Evolutionary conservation across 495 filamentous ascomycete genomes (phyloP).

Genomic region (Usnea hakonensis): DNA sequence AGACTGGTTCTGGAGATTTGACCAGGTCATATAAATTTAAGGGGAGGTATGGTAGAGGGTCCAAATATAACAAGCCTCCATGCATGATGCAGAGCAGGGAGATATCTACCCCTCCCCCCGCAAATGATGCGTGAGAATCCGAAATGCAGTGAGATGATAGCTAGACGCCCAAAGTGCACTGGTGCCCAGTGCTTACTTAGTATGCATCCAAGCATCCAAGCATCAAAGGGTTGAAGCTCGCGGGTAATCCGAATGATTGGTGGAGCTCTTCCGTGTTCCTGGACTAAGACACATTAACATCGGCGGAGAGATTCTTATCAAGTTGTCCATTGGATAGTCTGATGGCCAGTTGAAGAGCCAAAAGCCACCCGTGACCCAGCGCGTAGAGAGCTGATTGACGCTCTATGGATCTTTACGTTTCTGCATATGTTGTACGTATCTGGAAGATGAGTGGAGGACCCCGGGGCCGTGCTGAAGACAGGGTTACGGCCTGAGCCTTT

Average conservation of each 20-base stretch:
- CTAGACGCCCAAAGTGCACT: slow-evolving; percentile 8
- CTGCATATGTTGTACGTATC: not conserved
- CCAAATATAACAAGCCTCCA: slow-evolving; percentile 11
- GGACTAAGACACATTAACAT: slow-evolving; percentile 1
- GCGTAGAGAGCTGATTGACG: slow-evolving; percentile 11
- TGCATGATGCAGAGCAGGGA: not conserved
- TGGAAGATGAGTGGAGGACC: not conserved
- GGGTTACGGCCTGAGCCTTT: not conserved
- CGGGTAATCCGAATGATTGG: slow-evolving; percentile 19
- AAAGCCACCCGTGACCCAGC: not conserved
- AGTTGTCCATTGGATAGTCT: not conserved
- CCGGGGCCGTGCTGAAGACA: not conserved
- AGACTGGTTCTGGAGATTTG: not conserved
- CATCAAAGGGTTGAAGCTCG: slow-evolving; percentile 1
- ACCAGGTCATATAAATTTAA: not conserved
- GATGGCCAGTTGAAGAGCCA: not conserved
- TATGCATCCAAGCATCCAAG: too few relatives aligned
- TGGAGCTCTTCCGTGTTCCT: slow-evolving; percentile 3
- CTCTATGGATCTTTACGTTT: too few relatives aligned
- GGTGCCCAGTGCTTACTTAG: not conserved
- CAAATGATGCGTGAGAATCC: slow-evolving; percentile 3
- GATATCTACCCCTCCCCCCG: not conserved
- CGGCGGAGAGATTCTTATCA: not conserved
- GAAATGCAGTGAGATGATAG: not conserved
- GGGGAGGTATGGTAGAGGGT: not conserved